These are phyloP conservation scores for Porcisia hertigi DNA, from an alignment of 208 protist species.

Conservation along the genomic window DNA sequence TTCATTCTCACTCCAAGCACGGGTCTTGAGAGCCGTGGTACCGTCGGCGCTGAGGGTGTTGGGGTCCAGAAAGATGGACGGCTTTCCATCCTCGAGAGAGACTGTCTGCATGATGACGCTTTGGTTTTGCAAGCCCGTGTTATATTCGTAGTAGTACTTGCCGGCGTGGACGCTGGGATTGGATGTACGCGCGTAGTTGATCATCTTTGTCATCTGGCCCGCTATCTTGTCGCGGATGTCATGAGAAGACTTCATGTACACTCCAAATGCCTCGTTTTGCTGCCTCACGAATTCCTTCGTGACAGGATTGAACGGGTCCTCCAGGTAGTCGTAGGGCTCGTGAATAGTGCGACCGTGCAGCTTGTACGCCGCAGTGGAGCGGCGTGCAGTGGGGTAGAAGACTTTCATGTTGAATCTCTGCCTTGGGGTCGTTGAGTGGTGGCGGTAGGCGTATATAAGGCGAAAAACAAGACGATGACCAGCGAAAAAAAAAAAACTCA, in stretches of 20 bases:
- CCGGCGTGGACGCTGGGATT: conserved; percentile 58
- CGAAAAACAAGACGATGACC: background rate
- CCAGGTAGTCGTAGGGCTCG: conserved; percentile 94
- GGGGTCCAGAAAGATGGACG: conserved; percentile 88
- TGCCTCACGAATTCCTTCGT: conserved; percentile 87
- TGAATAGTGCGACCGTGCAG: conserved; percentile 74
- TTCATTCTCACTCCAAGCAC: conserved; percentile 77
- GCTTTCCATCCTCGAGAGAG: conserved; percentile 26
- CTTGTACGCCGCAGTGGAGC: conserved; percentile 57
- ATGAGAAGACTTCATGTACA: conserved; percentile 60
- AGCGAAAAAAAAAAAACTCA: too few relatives aligned
- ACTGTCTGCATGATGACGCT: conserved; percentile 66
- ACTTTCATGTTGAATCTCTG: conserved; percentile 25
- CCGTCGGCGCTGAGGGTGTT: conserved; percentile 89
- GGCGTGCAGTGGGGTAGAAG: conserved; percentile 62
- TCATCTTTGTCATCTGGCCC: conserved; percentile 47
- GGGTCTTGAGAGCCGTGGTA: conserved; percentile 66
- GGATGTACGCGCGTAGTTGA: conserved; percentile 85
- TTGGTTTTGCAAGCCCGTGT: conserved; percentile 93
- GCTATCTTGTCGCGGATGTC: conserved; percentile 62
- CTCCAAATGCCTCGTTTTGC: conserved; percentile 79
- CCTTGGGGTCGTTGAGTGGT: background rate
- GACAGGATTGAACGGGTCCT: conserved; percentile 85
- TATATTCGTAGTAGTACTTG: conserved; percentile 90
- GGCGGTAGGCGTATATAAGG: background rate